Percentiles rank a stretch among this genome's conserved stretches.
These are phyloP conservation scores for Chlamydomonas asymmetrica DNA, from an alignment of 139 green algal species.

Conservation along the genomic window DNA sequence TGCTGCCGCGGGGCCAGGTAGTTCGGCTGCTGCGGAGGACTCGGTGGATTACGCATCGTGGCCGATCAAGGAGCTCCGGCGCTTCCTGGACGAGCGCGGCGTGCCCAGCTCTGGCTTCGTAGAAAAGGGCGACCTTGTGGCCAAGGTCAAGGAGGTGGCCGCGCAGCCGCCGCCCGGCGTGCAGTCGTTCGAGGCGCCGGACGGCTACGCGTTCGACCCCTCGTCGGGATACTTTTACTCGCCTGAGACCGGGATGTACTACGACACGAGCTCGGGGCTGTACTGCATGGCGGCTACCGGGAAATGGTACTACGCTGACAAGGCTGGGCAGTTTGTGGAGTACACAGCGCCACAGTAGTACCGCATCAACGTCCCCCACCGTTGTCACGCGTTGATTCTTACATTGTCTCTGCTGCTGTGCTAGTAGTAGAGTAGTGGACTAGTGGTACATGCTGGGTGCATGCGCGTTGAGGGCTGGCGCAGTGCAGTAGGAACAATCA, in stretches of 20 bases:
- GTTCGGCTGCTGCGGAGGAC: not conserved
- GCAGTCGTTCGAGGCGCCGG: conserved; percentile 31
- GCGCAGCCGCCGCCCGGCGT: not conserved
- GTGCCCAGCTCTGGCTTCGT: conserved; percentile 51
- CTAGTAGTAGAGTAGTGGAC: too few relatives aligned
- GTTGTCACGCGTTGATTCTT: too few relatives aligned
- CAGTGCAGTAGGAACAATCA: too few relatives aligned
- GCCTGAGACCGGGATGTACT: conserved; percentile 59
- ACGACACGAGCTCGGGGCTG: conserved; percentile 46
- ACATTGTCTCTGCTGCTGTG: too few relatives aligned
- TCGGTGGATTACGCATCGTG: conserved; percentile 62
- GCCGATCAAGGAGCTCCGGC: conserved; percentile 77
- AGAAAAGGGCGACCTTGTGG: conserved; percentile 73
- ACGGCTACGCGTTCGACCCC: conserved; percentile 63
- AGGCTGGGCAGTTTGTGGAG: conserved; percentile 41
- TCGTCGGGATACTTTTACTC: conserved; percentile 50
- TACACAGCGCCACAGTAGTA: too few relatives aligned
- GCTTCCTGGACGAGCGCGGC: conserved; percentile 48
- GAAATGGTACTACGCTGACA: conserved; percentile 64
- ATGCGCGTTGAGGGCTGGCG: too few relatives aligned
- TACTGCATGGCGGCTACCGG: conserved; percentile 47
- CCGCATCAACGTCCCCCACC: too few relatives aligned
- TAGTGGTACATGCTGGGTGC: too few relatives aligned
- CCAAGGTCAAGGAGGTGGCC: conserved; percentile 37
- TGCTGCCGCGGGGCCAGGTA: not conserved